Base-by-base conservation (phyloP, 352 stramenopile species). In the Phytophthora litchii region DNA sequence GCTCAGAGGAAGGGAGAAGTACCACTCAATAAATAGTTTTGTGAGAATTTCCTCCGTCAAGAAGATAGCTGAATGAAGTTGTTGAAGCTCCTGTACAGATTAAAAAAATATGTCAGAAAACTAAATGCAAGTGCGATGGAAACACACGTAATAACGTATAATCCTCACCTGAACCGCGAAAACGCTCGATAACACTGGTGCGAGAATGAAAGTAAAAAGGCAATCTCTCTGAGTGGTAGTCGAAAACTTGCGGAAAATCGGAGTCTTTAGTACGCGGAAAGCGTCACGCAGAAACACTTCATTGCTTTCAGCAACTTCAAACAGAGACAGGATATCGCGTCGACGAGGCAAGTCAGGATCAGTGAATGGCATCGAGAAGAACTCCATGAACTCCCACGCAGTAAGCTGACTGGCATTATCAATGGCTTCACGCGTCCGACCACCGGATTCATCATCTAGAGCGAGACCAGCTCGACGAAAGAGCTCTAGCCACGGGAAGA, bases 11-110 rank as follows among this genome's bases (percentile, higher is more conserved):
- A 93, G 72, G n/a, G 76, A 77, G 48, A 89, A 93, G 46, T 80
- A 95, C 86, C 86, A 95, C 63, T 91, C 78, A 45, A 95, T 61
- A 65, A 93, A 94, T 60, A 92, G 44, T 50, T 34, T 44, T 16
- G 76, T 80, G 21, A 86, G 68, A 62, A 73, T 68, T 20, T 72
- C 66, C 56, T 67, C 54, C 4, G 71, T 70, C 36, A 93, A 65
- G 47, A 92, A 88, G 32, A 95, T 67, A 3, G 64, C 62, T 12
- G 68, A 57, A 56, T 92, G 82, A 16, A 93, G 52, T 48, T 70
- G 64, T 74, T 84, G 72, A 4, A 95, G 50, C 37, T 88, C 74
- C 82, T 91, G 51, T 12, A 51, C 2, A 67, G 37, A 13, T n/a
- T 19, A 60, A 35, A 35, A 57, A 9, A 35, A 49, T 21, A 29